phyloP scores from a whole-genome alignment of 2,329 filamentous ascomycete genomes.

The Epichloe uncinata region DNA sequence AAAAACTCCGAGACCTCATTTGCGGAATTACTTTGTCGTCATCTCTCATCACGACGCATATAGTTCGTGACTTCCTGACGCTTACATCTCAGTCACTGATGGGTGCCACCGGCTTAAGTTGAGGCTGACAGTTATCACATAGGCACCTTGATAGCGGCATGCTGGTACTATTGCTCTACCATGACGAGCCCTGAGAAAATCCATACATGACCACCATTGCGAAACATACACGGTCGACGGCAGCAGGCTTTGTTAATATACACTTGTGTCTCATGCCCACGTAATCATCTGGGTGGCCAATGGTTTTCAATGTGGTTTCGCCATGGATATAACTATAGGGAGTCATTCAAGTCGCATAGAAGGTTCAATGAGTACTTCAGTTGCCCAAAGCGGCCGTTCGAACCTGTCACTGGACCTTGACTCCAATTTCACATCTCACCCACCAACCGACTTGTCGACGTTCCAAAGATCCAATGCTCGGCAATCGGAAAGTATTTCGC shows the following conservation, averaged over 20 bases:
- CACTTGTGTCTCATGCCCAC: slow-evolving; percentile 1
- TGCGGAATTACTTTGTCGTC: neutral
- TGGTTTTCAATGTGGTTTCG: slow-evolving; percentile 1
- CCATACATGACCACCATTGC: slow-evolving; percentile 2
- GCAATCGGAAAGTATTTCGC: slow-evolving; percentile 23
- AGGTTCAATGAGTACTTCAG: neutral
- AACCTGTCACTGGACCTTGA: slow-evolving; percentile 6
- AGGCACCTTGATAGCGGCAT: slow-evolving; percentile 1
- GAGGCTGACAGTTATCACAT: slow-evolving; percentile 5
- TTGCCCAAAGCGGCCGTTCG: neutral
- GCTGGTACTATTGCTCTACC: neutral
- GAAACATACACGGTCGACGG: slow-evolving; percentile 4
- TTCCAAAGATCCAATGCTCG: neutral
- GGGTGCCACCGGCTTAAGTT: slow-evolving; percentile 2
- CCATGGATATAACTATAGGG: slow-evolving; percentile 4
- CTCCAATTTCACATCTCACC: slow-evolving; percentile 1
- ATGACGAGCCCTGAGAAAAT: slow-evolving; percentile 1
- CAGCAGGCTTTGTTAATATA: slow-evolving; percentile 2
- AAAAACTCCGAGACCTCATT: neutral
- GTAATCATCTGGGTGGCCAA: slow-evolving; percentile 1
- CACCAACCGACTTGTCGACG: neutral
- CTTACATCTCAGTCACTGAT: slow-evolving; percentile 7
- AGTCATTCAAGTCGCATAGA: neutral
- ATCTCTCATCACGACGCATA: neutral
- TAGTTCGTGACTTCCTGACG: slow-evolving; percentile 8